Conservation (phyloP, 192 early-diverging fungal species). For the Coemansia sp. region DNA sequence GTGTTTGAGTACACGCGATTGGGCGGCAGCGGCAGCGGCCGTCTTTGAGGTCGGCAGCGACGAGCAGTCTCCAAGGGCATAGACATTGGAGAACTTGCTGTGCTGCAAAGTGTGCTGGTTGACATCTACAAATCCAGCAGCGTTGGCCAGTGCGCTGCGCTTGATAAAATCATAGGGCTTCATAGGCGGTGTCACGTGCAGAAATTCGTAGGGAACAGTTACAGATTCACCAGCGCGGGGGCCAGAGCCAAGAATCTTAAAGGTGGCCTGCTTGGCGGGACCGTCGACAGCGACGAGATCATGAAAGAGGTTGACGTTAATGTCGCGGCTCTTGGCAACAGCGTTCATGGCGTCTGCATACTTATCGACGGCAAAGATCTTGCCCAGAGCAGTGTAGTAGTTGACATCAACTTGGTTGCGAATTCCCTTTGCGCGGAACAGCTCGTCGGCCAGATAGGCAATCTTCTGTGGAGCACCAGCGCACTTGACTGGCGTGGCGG, state of each 20-base stretch:
- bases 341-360: slow-evolving; percentile 71
- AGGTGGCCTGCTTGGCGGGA: slow-evolving; percentile 69
- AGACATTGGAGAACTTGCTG: slow-evolving; percentile 74
- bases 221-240: slow-evolving; percentile 57
- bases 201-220: slow-evolving; percentile 72
- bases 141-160: slow-evolving; percentile 65
- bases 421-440: slow-evolving; percentile 68
- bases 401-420: slow-evolving; percentile 67
- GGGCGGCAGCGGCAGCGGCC: slow-evolving; percentile 80
- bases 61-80: slow-evolving; percentile 79
- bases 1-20: slow-evolving; percentile 72
- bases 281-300: slow-evolving; percentile 70
- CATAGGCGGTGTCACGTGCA: slow-evolving; percentile 86
- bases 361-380: slow-evolving; percentile 86
- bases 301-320: slow-evolving; percentile 69
- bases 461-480: slow-evolving; percentile 89
- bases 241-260: slow-evolving; percentile 55
- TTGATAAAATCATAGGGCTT: slow-evolving; percentile 77
- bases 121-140: slow-evolving; percentile 81
- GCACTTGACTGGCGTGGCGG: slow-evolving; percentile 83
- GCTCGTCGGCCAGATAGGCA: slow-evolving; percentile 81
- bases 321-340: slow-evolving; percentile 65
- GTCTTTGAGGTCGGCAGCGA: slow-evolving; percentile 89
- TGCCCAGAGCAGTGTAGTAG: slow-evolving; percentile 79
- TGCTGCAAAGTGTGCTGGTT: slow-evolving; percentile 79